Evolutionary conservation across 805 yeast species (phyloP).

Genomic region (Starmerella gropengiesseri): DNA sequence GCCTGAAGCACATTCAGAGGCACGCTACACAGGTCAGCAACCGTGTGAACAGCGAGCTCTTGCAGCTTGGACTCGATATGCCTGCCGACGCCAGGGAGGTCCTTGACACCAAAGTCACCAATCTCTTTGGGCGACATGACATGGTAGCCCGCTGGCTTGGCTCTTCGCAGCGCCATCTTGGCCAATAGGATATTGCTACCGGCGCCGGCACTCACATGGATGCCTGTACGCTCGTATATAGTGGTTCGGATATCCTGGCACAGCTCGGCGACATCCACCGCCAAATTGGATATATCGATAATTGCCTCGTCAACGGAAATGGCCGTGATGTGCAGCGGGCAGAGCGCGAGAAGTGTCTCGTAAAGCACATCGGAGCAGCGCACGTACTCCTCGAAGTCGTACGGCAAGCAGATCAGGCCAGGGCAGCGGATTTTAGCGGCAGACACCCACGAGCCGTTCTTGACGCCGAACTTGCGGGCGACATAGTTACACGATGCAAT

Average conservation of each 20-base stretch:
- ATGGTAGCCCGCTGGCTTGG: constrained; percentile 68
- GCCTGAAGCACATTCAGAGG: constrained; percentile 31
- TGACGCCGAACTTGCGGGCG: constrained; percentile 68
- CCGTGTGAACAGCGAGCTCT: constrained; percentile 29
- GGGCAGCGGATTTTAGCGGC: constrained; percentile 60
- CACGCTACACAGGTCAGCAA: constrained; percentile 36
- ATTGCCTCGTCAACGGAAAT: constrained; percentile 88
- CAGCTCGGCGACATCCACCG: constrained; percentile 7
- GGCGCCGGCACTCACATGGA: constrained; percentile 74
- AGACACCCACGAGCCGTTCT: constrained; percentile 84
- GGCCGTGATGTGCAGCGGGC: constrained; percentile 47
- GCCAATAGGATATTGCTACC: constrained; percentile 66
- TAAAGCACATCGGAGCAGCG: constrained; percentile 54
- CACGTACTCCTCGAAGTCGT: constrained; percentile 68
- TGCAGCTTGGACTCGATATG: constrained; percentile 38
- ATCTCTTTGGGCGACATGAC: constrained; percentile 29
- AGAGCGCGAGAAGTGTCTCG: constrained; percentile 39
- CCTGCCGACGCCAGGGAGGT: constrained; percentile 37
- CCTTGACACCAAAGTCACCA: constrained; percentile 22
- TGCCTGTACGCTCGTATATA: constrained; percentile 34
- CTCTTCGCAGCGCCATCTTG: constrained; percentile 55
- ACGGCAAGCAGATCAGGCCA: constrained; percentile 48
- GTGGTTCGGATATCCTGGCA: constrained; percentile 26
- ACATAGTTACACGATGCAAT: constrained; percentile 85
- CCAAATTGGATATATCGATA: constrained; percentile 44